A percentile compares a stretch with the other conserved stretches of the same genome.
These are phyloP conservation scores for Phytophthora multivora DNA, from an alignment of 352 stramenopile genomes.

Conservation along the genomic window DNA sequence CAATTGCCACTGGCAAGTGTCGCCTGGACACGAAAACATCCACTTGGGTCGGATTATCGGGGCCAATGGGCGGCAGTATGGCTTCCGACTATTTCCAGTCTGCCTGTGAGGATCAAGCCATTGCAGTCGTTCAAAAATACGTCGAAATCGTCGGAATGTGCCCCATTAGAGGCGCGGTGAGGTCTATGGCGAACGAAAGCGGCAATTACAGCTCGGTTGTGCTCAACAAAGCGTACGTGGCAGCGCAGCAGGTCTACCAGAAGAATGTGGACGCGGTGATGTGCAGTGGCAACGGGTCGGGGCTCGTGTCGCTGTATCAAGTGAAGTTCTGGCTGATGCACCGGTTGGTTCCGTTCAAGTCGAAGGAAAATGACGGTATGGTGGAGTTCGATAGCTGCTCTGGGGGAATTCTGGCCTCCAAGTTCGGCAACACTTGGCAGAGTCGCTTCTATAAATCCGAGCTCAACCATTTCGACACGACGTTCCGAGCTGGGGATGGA, in stretches of 20 bases:
- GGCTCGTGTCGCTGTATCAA: conserved; percentile 22
- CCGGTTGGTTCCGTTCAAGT: conserved; percentile 16
- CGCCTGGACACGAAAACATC: conserved; percentile 13
- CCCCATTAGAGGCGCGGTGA: not conserved
- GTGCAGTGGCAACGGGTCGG: conserved; percentile 29
- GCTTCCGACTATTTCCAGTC: conserved; percentile 10
- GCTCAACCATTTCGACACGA: conserved; percentile 52
- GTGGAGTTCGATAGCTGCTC: conserved; percentile 37
- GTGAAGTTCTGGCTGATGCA: conserved; percentile 14
- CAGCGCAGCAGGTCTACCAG: conserved; percentile 18
- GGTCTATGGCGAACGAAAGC: conserved; percentile 25
- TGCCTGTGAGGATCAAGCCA: conserved; percentile 1
- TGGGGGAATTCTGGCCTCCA: not conserved
- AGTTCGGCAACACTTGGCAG: conserved; percentile 8
- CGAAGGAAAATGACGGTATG: conserved; percentile 24
- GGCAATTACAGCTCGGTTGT: conserved; percentile 9
- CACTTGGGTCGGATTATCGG: conserved; percentile 28
- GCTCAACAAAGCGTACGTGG: conserved; percentile 17
- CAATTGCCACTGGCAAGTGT: conserved; percentile 16
- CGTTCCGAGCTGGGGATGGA: conserved; percentile 47
- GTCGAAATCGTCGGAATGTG: conserved; percentile 5
- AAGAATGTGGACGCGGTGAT: conserved; percentile 26
- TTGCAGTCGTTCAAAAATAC: not conserved
- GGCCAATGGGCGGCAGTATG: conserved; percentile 22
- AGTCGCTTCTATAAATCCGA: conserved; percentile 5